Evolutionary conservation across 2,329 filamentous ascomycete species (phyloP), one percentile per base, ranked within the genome.

Genomic region (Bertia moriformis): DNA sequence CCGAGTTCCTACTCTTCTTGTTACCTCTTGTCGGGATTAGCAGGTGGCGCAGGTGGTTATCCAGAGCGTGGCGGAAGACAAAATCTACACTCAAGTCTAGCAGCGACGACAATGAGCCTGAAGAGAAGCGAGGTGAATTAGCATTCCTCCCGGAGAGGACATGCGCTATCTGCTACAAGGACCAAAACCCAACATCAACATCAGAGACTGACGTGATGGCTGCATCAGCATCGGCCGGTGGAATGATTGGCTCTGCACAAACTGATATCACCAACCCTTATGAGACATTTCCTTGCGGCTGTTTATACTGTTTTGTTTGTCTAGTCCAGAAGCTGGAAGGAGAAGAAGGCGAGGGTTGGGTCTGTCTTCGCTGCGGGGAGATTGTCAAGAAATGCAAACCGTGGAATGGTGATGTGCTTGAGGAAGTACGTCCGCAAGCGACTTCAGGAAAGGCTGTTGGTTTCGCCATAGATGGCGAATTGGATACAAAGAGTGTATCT

Each of bases 261-360:
- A 95, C 88, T 1, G 91, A 96, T 51, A 80, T 96, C 44, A 95
- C 89, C 3, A 98, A 96, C 54, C 88, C 91, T 0, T 98, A 98
- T 55, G 86, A 94, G 60, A 76, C 87, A 1, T 73, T 88, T 2
- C 80, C 86, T 1, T 98, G 91, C 51, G 83, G 83, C 1, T 94
- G 88, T 56, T 69, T 95, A 42, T 98, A 96, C 61, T 98, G 91
- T 59, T 98, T 93, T 54, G 85, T 93, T 14, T 98, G 91, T 52
- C 61, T 96, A n/a, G 86, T 88, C 3, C 85, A 87, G 42, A 76
- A 84, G 43, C 69, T 98, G 33, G 89, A 95, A 58, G 76, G 80
- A 4, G 89, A 96, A 58, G 89, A 95, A 55, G 91, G 89, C 20
- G 86, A 95, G 52, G 89, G 89, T 2, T 95, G 88, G 86, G 72